phyloP scores from a whole-genome alignment of 306 rosid species.

The Arachis stenosperma region DNA sequence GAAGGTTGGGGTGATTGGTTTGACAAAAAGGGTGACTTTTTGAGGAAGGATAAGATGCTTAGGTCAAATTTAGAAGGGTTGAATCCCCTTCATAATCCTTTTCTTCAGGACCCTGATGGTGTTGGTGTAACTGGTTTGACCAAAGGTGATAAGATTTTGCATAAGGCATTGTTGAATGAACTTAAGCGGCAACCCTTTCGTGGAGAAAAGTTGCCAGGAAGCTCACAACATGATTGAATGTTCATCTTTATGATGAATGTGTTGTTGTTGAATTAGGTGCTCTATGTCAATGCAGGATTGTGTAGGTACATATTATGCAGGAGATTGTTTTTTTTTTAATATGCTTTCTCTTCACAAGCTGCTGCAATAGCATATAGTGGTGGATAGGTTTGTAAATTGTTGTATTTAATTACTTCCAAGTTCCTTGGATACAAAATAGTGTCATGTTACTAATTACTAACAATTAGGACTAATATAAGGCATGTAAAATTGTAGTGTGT shows the following conservation, averaged over 20 bases:
- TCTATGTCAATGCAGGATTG: too few relatives aligned
- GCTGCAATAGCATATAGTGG: constrained; percentile 60
- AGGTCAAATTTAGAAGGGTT: constrained; percentile 66
- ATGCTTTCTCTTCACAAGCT: constrained; percentile 53
- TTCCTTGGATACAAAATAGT: constrained; percentile 42
- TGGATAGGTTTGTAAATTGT: constrained; percentile 56
- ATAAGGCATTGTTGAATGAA: constrained; percentile 54
- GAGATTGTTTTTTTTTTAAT: constrained; percentile 26
- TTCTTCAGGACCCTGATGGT: constrained; percentile 85
- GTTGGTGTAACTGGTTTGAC: constrained; percentile 59
- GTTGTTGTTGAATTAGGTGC: neutral
- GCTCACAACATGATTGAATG: neutral
- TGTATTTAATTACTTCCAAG: constrained; percentile 62
- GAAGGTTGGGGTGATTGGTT: constrained; percentile 98
- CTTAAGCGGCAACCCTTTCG: constrained; percentile 56
- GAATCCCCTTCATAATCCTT: constrained; percentile 70
- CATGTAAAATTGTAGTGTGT: neutral
- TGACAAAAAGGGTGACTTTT: constrained; percentile 74
- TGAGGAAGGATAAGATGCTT: constrained; percentile 83
- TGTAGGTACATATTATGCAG: constrained; percentile 42
- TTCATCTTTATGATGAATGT: neutral
- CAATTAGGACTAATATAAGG: constrained; percentile 16
- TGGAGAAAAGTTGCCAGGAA: neutral
- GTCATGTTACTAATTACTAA: neutral
- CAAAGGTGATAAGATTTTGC: constrained; percentile 60